phyloP scores from a whole-genome alignment of 768 basidiomycete genomes.

The Leccinum sublutescens region DNA sequence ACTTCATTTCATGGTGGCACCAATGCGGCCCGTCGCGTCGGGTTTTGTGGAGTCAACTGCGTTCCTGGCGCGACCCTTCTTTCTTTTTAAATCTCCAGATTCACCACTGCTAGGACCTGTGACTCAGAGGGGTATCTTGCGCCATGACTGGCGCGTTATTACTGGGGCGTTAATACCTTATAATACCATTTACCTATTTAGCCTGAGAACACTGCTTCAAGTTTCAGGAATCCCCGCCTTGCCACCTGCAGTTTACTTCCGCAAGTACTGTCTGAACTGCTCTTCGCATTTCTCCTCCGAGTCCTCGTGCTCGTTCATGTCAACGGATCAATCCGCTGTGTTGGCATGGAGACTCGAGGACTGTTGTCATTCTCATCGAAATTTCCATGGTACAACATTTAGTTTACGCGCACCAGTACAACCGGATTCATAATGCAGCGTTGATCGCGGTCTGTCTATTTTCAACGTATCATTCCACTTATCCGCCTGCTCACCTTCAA shows the following conservation, averaged over 20 bases:
- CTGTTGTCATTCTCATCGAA: neutral
- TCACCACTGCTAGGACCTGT: neutral
- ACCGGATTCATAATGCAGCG: neutral
- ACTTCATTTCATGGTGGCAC: neutral
- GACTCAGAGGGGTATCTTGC: neutral
- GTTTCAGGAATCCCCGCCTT: neutral
- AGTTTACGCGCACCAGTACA: neutral
- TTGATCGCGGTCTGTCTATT: neutral
- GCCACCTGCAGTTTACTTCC: neutral
- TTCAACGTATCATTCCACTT: neutral
- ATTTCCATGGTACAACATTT: too few species aligned
- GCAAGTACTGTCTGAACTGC: neutral
- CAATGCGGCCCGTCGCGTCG: neutral
- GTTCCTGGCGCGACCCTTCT: neutral
- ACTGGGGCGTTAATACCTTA: neutral
- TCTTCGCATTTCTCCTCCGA: neutral
- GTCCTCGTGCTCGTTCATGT: neutral
- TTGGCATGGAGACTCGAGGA: neutral
- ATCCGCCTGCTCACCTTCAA: neutral
- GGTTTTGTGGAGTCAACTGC: neutral
- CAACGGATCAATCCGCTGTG: neutral
- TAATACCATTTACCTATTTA: neutral
- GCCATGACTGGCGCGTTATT: neutral
- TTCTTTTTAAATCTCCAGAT: neutral
- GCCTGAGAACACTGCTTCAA: neutral